Evolutionary conservation across 495 filamentous ascomycete species (phyloP).

Genomic region (Aspergillus wentii): DNA sequence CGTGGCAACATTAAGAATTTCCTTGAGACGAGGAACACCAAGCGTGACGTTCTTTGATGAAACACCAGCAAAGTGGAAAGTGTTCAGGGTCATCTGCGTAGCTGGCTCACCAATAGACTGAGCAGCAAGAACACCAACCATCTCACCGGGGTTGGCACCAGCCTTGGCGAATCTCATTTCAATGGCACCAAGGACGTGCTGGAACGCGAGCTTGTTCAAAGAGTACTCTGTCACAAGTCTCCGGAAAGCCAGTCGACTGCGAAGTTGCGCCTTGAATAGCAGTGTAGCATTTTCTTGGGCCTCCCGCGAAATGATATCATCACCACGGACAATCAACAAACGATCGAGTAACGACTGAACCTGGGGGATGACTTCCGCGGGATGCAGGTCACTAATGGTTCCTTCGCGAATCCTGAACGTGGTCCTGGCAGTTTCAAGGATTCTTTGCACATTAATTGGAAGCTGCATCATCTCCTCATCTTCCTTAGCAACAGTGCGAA

Average conservation of each 20-base stretch:
- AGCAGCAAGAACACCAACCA: conserved; percentile 96
- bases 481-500: conserved; percentile 63
- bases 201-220: conserved; percentile 87
- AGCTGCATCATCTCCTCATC: conserved; percentile 81
- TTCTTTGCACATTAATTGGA: conserved; percentile 83
- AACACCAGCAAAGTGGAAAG: conserved; percentile 99
- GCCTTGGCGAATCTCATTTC: conserved; percentile 80
- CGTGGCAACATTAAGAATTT: conserved; percentile 94
- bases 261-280: conserved; percentile 86
- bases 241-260: conserved; percentile 88
- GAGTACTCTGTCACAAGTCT: conserved; percentile 77
- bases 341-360: conserved; percentile 71
- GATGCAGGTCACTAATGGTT: conserved; percentile 81
- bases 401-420: conserved; percentile 86
- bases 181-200: conserved; percentile 86
- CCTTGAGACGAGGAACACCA: conserved; percentile 97
- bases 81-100: conserved; percentile 99
- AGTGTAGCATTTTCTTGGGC: conserved; percentile 83
- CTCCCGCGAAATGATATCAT: conserved; percentile 75
- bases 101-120: conserved; percentile 98
- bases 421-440: conserved; percentile 82
- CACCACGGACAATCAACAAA: conserved; percentile 77
- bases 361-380: conserved; percentile 79
- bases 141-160: conserved; percentile 84
- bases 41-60: conserved; percentile 99